Conservation (phyloP, 768 basidiomycete genomes). For the Pleurotus citrinopileatus region DNA sequence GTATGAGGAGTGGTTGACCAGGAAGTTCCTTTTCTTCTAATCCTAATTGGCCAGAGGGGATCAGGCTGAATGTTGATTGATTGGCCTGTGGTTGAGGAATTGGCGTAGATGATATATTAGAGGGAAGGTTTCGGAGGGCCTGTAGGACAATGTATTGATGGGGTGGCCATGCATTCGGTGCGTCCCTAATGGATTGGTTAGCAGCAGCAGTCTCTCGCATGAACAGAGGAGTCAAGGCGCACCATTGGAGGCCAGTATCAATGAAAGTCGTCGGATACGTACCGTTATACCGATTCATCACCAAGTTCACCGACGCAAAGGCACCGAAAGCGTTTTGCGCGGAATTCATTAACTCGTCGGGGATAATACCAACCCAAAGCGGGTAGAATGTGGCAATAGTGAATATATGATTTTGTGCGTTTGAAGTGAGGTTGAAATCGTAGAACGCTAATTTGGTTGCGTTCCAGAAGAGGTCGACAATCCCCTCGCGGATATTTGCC, state of each 20-base stretch:
- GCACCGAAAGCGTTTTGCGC: conserved; percentile 61
- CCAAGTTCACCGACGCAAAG: conserved; percentile 75
- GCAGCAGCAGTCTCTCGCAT: no score
- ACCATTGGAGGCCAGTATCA: conserved; percentile 82
- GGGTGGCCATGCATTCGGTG: conserved; percentile 89
- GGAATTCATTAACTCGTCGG: conserved; percentile 59
- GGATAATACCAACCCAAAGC: conserved; percentile 84
- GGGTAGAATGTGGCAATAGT: conserved; percentile 82
- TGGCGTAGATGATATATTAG: conserved; percentile 60
- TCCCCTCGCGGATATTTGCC: conserved; percentile 54
- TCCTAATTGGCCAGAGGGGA: conserved; percentile 82
- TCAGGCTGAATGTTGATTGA: conserved; percentile 60
- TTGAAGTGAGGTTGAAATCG: conserved; percentile 79
- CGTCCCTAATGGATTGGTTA: conserved; percentile 59
- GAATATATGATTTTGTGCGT: conserved; percentile 62
- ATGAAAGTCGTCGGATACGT: conserved; percentile 81
- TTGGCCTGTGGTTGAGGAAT: conserved; percentile 50
- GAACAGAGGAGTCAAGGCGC: no score
- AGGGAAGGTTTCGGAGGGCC: conserved; percentile 72
- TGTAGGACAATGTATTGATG: conserved; percentile 79
- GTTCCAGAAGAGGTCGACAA: conserved; percentile 90
- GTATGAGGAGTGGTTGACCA: conserved; percentile 50
- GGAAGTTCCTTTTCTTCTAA: conserved; percentile 70
- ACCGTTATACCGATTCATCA: conserved; percentile 84
- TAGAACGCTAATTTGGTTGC: conserved; percentile 79